Evolutionary conservation across 1,284 basidiomycete genomes (phyloP), one percentile per base, ranked within the genome.

Genomic region (Puccinia sorghi): DNA sequence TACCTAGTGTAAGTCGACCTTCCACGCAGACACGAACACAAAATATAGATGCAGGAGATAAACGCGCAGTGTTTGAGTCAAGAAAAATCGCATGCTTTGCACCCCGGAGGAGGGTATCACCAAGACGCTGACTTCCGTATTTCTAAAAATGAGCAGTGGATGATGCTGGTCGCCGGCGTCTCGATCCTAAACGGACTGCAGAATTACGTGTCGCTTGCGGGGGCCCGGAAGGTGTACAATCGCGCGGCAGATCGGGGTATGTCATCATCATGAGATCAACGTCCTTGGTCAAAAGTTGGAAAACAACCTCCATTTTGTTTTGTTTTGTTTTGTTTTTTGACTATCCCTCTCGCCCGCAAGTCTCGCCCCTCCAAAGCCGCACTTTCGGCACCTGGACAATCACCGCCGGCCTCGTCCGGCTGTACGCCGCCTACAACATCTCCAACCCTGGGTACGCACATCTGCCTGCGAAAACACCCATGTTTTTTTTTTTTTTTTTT

Each of bases 341-440:
- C 50, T 2, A 20, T 25, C 5, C 22, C 9, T 20, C 15, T 20
- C 15, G 15, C 2, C 22, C 7, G 25, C n/a, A 84, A 95, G 94
- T 97, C 25, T 94, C 91, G 11, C 86, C 88, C 17, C 87, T 97
- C 17, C 92, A 94, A 80, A 91, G 92, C 43, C 89, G 94, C 57
- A 92, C 93, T 1, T 96, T 96, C 84, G 93, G 88, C 2, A 87
- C 89, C 0, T 97, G 94, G 94, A 96, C 94, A 0, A 85, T 94
- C 74, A 90, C 91, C 22, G 90, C 93, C 4, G 92, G 92, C 17
- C 86, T 91, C 37, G 89, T 97, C 66, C 89, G 94, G 37, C 86
- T 88, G 66, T 93, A 93, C 82, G 92, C 93, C 13, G 93, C 94
- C 8, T 96, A 94, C 85, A 88, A 97, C 83, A 91, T 97, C 81